A percentile compares a stretch with the other conserved stretches of the same genome.
Conservation (phyloP, 495 filamentous ascomycete genomes). For the Penicillium robsamsonii region DNA sequence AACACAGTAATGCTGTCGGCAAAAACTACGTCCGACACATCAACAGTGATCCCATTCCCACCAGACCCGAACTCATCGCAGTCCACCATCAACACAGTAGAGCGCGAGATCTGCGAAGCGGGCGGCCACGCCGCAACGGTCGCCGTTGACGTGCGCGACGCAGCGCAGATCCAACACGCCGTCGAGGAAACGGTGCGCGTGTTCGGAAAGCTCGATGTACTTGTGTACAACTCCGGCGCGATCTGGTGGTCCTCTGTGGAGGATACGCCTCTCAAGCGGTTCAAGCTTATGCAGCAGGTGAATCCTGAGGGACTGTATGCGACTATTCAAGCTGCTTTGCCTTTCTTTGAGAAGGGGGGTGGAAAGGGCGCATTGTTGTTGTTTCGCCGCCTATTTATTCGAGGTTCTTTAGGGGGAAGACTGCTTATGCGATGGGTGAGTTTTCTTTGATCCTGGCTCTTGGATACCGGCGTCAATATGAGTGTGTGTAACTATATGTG, state of each 20-base stretch:
- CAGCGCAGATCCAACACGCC: conserved; percentile 59
- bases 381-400: conserved; percentile 84
- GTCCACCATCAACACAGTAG: conserved; percentile 84
- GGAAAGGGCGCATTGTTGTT: conserved; percentile 68
- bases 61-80: conserved; percentile 76
- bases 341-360: conserved; percentile 54
- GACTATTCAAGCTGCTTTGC: conserved; percentile 62
- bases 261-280: conserved; percentile 72
- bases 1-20: conserved; percentile 71
- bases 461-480: background rate
- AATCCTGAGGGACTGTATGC: conserved; percentile 70
- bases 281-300: conserved; percentile 77
- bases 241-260: conserved; percentile 83
- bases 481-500: background rate
- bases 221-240: conserved; percentile 82
- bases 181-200: conserved; percentile 58
- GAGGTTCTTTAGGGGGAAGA: conserved; percentile 83
- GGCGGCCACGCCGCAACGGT: conserved; percentile 65
- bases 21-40: conserved; percentile 70
- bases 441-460: conserved; percentile 2
- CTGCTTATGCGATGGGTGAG: conserved; percentile 76
- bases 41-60: conserved; percentile 59
- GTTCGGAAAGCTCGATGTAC: conserved; percentile 66
- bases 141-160: conserved; percentile 67
- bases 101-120: conserved; percentile 68